Base-by-base conservation (phyloP, 1,284 basidiomycete genomes). In the Stygiomarasmius scandens region DNA sequence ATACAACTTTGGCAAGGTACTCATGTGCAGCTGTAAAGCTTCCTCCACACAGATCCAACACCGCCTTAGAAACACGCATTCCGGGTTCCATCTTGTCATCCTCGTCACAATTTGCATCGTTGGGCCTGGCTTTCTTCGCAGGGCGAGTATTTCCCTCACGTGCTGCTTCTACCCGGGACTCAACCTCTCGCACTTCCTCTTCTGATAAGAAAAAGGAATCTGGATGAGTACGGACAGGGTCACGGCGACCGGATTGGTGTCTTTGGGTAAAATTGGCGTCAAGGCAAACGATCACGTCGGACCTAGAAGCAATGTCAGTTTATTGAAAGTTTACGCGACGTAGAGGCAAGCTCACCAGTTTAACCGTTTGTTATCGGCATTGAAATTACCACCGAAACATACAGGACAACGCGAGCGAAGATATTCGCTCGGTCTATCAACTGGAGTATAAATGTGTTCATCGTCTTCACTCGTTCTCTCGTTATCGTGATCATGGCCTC, bases 21-120 rank as follows among this genome's bases (percentile, higher is more conserved):
- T 41, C 38, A 4, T 41, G 16, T 6, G 73, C 74, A 20, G 74
- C 74, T 1, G 53, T 61, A 58, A 76, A 76, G 1, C 68, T 71
- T 2, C 69, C 65, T 14, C 67, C 54, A 58, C 75, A 77, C 6
- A 55, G 64, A 50, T 70, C 63, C 9, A 75, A 58, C 2, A 66
- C 67, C 23, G 69, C 65, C 16, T 55, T 61, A 9, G 69, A 66
- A 2, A 72, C 64, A 19, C 55, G 50, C 51, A 69, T 25, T 1
- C 25, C 14, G 10, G 41, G 43, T 20, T 61, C 52, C 27, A 27
- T 52, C 1, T 49, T 34, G 48, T 61, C 56, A 2, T n/a, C 34
- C 22, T 46, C 38, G 11, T 41, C n/a, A 10, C 34, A 12, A 10
- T 32, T 14, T 4, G 20, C 29, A 1, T 27, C 45, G 5, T 23